phyloP scores from a whole-genome alignment of 2,329 filamentous ascomycete genomes.

The Plectosphaerella plurivora region DNA sequence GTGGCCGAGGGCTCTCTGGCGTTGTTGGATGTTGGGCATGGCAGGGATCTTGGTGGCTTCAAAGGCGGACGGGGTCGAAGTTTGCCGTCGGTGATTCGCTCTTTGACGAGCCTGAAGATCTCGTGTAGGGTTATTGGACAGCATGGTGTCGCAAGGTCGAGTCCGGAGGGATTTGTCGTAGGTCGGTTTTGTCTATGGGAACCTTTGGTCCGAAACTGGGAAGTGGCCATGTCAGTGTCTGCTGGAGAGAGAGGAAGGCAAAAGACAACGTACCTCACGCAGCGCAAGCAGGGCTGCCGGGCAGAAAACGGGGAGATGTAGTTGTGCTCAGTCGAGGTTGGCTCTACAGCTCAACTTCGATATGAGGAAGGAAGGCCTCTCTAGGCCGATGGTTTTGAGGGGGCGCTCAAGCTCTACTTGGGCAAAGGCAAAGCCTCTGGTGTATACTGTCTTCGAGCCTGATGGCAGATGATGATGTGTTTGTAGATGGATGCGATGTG shows the following conservation, averaged over 20 bases:
- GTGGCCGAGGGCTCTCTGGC: constrained; percentile 49
- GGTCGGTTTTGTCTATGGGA: constrained; percentile 49
- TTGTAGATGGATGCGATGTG: not conserved
- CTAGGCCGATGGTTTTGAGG: constrained; percentile 9
- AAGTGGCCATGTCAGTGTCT: not conserved
- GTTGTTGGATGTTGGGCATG: constrained; percentile 52
- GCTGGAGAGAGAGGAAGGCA: not conserved
- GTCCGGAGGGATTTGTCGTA: constrained; percentile 58
- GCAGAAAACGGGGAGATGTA: constrained; percentile 39
- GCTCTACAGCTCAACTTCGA: constrained; percentile 23
- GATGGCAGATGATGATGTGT: not conserved
- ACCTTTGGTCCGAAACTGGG: constrained; percentile 44
- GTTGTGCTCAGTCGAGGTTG: constrained; percentile 45
- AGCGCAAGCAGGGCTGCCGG: constrained; percentile 79
- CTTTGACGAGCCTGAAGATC: constrained; percentile 70
- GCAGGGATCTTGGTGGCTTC: constrained; percentile 67
- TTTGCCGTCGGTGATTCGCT: constrained; percentile 74
- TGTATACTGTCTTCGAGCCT: not conserved
- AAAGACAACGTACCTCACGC: constrained; percentile 63
- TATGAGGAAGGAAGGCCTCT: not conserved
- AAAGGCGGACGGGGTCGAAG: constrained; percentile 76
- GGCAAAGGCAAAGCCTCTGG: not conserved
- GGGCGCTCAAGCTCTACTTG: not conserved
- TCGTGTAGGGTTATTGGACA: constrained; percentile 65
- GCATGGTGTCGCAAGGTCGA: constrained; percentile 70